Evolutionary conservation across 805 yeast genomes (phyloP), one percentile per base, ranked within the genome.

Genomic region (Saccharomycopsis lassenensis): DNA sequence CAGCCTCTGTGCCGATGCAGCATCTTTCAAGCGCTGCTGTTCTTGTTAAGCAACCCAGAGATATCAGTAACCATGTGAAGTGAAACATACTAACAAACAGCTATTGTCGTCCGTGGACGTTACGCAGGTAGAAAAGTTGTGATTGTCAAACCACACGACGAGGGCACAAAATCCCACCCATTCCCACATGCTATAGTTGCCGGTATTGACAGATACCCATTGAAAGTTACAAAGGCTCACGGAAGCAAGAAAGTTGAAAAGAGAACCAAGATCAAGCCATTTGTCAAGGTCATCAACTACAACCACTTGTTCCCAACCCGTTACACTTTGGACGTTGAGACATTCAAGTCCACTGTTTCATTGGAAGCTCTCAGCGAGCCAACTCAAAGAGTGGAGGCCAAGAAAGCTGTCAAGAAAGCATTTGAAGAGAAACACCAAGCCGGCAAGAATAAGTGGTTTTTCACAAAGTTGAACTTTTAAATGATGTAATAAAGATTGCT

Each of bases 121-220:
- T 89, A 77, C 84, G 98, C 98, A 67, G 98, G 98, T 77, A 89
- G 87, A 83, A 91, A 91, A 82, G 98, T 91, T 55, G 98, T 91
- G 66, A 86, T 91, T 63, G 87, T 91, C 65, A 86, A 84, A 71
- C 91, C 95, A 56, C 93, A 83, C 66, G 97, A 91, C 63, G 96
- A 91, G 62, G 98, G 98, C 65, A 75, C 97, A 74, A 91, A 91
- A 75, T 65, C 91, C 51, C 96, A 89, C 77, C 91, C 93, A 61
- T 91, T 86, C 83, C 94, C 95, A 66, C 97, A 91, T 61, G 98
- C 98, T 65, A 76, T 91, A 58, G 98, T 91, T 61, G 97, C 94
- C 55, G 98, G 98, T 78, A 78, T 91, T 56, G 98, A 91, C 77
- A 83, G 95, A 69, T 82, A 81, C 70, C 98, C 98, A 69, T 72